phyloP scores from a whole-genome alignment of 257 asterid genomes.

The Leonotis leonurus region DNA sequence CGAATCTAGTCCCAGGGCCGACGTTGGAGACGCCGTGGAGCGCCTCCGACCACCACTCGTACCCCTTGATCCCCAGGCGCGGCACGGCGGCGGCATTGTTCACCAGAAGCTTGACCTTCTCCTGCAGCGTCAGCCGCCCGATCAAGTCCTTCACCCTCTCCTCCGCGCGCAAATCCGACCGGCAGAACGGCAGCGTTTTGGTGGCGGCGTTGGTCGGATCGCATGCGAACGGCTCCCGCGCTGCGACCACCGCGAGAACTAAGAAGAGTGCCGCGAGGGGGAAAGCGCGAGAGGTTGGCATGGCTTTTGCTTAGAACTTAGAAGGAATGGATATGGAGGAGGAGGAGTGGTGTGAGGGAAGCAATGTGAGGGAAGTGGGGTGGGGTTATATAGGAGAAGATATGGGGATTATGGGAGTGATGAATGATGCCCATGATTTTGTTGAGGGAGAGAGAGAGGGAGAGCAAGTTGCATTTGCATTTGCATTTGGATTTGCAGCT shows the following conservation, averaged over 20 bases:
- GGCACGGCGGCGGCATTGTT: slow-evolving; percentile 60
- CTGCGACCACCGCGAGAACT: slow-evolving; percentile 4
- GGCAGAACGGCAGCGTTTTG: slow-evolving; percentile 43
- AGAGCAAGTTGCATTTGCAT: slow-evolving; percentile 29
- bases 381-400: slow-evolving; percentile 19
- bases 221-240: slow-evolving; percentile 66
- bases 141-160: slow-evolving; percentile 64
- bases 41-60: slow-evolving; percentile 98
- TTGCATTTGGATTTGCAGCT: no score
- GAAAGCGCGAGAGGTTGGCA: background rate
- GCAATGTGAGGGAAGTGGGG: slow-evolving; percentile 9
- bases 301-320: background rate
- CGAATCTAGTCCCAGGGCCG: slow-evolving; percentile 73
- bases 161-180: slow-evolving; percentile 20
- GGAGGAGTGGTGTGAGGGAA: background rate
- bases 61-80: slow-evolving; percentile 58
- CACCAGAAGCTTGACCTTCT: slow-evolving; percentile 56
- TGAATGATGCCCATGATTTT: slow-evolving; percentile 16
- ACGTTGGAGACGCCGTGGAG: slow-evolving; percentile 80
- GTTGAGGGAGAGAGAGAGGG: slow-evolving; percentile 3
- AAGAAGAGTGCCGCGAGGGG: slow-evolving; percentile 16
- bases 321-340: background rate
- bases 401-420: slow-evolving; percentile 10
- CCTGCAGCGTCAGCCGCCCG: slow-evolving; percentile 61
- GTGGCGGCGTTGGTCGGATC: slow-evolving; percentile 31